Percentiles rank a stretch among this genome's conserved stretches.
These are phyloP conservation scores for Fusarium sp. DNA, from an alignment of 2,329 filamentous ascomycete genomes.

Conservation along the genomic window DNA sequence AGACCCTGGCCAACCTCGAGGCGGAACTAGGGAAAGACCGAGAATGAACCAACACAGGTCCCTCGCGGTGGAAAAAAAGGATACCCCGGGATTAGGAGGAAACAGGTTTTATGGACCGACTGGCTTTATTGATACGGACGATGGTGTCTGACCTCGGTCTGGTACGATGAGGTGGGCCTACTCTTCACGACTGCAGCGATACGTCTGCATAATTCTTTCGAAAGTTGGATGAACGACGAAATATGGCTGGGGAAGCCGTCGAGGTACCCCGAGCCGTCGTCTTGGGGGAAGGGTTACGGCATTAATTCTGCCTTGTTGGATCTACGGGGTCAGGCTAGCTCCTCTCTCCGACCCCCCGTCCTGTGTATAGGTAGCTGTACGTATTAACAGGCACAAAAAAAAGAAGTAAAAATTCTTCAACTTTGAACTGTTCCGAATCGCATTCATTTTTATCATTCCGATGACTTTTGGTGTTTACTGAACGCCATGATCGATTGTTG, in stretches of 20 bases:
- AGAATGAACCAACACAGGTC: slow-evolving; percentile 48
- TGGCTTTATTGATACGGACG: slow-evolving; percentile 35
- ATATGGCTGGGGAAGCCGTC: slow-evolving; percentile 16
- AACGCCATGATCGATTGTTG: background rate
- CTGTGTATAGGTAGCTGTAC: slow-evolving; percentile 52
- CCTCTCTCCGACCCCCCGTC: slow-evolving; percentile 39
- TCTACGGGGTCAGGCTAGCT: slow-evolving; percentile 37
- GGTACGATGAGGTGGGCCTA: slow-evolving; percentile 44
- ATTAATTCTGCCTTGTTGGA: slow-evolving; percentile 35
- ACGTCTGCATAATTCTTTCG: slow-evolving; percentile 47
- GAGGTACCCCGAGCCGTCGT: slow-evolving; percentile 27
- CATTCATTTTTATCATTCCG: slow-evolving; percentile 23
- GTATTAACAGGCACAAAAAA: slow-evolving; percentile 49
- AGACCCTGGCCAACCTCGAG: slow-evolving; percentile 43
- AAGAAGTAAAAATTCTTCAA: slow-evolving; percentile 49
- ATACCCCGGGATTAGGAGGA: slow-evolving; percentile 41
- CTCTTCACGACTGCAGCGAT: slow-evolving; percentile 42
- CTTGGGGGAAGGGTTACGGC: slow-evolving; percentile 38
- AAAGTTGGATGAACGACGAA: slow-evolving; percentile 31
- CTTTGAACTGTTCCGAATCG: slow-evolving; percentile 19
- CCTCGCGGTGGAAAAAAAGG: slow-evolving; percentile 41
- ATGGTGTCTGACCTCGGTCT: slow-evolving; percentile 43
- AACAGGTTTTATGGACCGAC: slow-evolving; percentile 25
- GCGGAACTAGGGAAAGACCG: slow-evolving; percentile 42
- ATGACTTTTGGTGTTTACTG: background rate